A percentile compares a stretch with the other conserved stretches of the same genome.
phyloP scores from a whole-genome alignment of 805 yeast genomes.

The Ogataea pignaliae region DNA sequence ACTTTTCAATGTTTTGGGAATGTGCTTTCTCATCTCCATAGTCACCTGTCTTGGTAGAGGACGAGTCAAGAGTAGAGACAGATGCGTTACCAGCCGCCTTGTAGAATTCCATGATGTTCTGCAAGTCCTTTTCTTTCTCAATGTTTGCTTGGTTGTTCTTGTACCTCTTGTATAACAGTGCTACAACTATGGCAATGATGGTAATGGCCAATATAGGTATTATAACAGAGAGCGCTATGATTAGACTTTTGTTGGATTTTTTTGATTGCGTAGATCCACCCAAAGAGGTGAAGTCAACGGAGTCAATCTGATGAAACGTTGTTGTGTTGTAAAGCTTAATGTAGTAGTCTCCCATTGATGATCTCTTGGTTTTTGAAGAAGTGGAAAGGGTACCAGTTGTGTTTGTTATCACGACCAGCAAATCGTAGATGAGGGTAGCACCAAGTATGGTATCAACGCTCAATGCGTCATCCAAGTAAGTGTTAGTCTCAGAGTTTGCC shows the following conservation, averaged over 20 bases:
- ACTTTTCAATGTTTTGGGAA: conserved; percentile 1
- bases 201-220: conserved; percentile 38
- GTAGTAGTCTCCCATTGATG: conserved; percentile 21
- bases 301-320: conserved; percentile 30
- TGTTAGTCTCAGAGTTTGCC: conserved; percentile 21
- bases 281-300: conserved; percentile 28
- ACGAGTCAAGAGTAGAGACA: conserved; percentile 16
- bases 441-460: conserved; percentile 34
- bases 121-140: conserved; percentile 26
- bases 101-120: conserved; percentile 30
- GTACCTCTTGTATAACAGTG: conserved; percentile 27
- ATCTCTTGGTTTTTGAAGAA: conserved; percentile 16
- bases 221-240: conserved; percentile 44
- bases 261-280: conserved; percentile 7
- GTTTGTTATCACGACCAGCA: conserved; percentile 40
- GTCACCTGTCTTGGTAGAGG: conserved; percentile 3
- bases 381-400: conserved; percentile 5
- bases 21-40: conserved; percentile 1
- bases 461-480: conserved; percentile 19
- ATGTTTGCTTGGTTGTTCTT: conserved; percentile 22
- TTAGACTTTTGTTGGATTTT: conserved; percentile 22
- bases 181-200: conserved; percentile 28
- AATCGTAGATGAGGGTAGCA: conserved; percentile 48
- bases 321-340: conserved; percentile 40
- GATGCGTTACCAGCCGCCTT: conserved; percentile 22